A percentile compares a stretch with the other conserved stretches of the same genome.
phyloP scores from a whole-genome alignment of 1,139 yeast genomes.

The Candida freyschussii region DNA sequence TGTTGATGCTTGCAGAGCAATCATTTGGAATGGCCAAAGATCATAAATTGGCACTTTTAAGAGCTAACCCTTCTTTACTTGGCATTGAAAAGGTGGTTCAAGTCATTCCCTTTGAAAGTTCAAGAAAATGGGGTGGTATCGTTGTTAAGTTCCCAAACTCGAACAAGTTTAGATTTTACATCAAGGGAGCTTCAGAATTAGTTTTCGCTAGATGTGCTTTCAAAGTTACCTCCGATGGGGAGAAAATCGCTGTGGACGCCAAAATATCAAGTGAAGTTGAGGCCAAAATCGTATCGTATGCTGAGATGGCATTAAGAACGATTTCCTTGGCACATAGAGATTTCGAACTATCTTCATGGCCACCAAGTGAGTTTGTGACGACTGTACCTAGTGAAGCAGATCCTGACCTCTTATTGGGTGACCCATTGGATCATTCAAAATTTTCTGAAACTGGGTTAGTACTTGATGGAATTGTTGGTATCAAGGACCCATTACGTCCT shows the following conservation, averaged over 20 bases:
- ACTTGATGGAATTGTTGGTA: slow-evolving; percentile 78
- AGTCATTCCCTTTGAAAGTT: slow-evolving; percentile 85
- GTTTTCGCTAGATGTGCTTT: slow-evolving; percentile 56
- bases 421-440: slow-evolving; percentile 20
- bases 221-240: slow-evolving; percentile 32
- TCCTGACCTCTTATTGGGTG: slow-evolving; percentile 41
- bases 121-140: slow-evolving; percentile 89
- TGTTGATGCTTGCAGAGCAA: slow-evolving; percentile 62
- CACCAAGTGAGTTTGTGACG: slow-evolving; percentile 45
- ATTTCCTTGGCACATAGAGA: slow-evolving; percentile 80
- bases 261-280: slow-evolving; percentile 29
- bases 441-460: slow-evolving; percentile 35
- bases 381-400: slow-evolving; percentile 38
- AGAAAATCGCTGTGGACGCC: slow-evolving; percentile 25
- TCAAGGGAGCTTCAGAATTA: slow-evolving; percentile 95
- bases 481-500: slow-evolving; percentile 87
- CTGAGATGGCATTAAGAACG: slow-evolving; percentile 77
- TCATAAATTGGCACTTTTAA: slow-evolving; percentile 42
- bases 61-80: slow-evolving; percentile 31
- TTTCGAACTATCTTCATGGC: slow-evolving; percentile 54
- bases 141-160: slow-evolving; percentile 43
- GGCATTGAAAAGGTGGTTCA: slow-evolving; percentile 48
- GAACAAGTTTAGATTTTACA: slow-evolving; percentile 52
- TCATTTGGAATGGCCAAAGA: slow-evolving; percentile 45
- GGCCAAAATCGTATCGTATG: slow-evolving; percentile 56